phyloP scores from a whole-genome alignment of 192 early-diverging fungal species.

The Entrophospora sp. region DNA sequence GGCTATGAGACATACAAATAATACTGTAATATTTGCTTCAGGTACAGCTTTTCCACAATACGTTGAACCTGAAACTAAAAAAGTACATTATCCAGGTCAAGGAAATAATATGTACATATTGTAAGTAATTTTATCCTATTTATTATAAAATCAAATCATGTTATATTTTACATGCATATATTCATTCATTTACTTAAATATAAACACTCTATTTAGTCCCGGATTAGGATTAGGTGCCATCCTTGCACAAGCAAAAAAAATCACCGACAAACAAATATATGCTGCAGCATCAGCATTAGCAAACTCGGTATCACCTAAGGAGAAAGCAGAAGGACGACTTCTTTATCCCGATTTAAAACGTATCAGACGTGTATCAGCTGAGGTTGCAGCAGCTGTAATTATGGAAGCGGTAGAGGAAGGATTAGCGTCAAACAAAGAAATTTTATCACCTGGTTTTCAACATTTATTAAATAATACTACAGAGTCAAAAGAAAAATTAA shows the following conservation, averaged over 20 bases:
- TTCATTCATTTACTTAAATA: neutral
- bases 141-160: neutral
- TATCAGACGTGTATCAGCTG: slow-evolving; percentile 76
- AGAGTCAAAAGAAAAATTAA: neutral
- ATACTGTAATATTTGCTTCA: slow-evolving; percentile 89
- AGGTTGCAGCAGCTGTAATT: slow-evolving; percentile 75
- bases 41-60: slow-evolving; percentile 88
- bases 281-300: slow-evolving; percentile 71
- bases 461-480: neutral
- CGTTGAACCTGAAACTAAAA: slow-evolving; percentile 51
- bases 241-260: slow-evolving; percentile 55
- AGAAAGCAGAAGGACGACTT: slow-evolving; percentile 55
- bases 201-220: too few relatives aligned
- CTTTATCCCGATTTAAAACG: slow-evolving; percentile 80
- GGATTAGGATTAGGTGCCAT: slow-evolving; percentile 84
- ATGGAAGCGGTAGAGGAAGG: slow-evolving; percentile 59
- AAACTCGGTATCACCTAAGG: slow-evolving; percentile 58
- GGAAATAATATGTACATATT: slow-evolving; percentile 98
- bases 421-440: slow-evolving; percentile 38
- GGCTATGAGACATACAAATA: slow-evolving; percentile 78
- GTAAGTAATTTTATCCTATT: slow-evolving; percentile 19
- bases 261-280: slow-evolving; percentile 80
- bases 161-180: neutral
- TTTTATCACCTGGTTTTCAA: slow-evolving; percentile 27
- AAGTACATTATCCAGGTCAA: slow-evolving; percentile 62